A percentile compares a stretch with the other conserved stretches of the same genome.
Conservation (phyloP, 768 basidiomycete genomes). For the Tricholoma saponaceum region DNA sequence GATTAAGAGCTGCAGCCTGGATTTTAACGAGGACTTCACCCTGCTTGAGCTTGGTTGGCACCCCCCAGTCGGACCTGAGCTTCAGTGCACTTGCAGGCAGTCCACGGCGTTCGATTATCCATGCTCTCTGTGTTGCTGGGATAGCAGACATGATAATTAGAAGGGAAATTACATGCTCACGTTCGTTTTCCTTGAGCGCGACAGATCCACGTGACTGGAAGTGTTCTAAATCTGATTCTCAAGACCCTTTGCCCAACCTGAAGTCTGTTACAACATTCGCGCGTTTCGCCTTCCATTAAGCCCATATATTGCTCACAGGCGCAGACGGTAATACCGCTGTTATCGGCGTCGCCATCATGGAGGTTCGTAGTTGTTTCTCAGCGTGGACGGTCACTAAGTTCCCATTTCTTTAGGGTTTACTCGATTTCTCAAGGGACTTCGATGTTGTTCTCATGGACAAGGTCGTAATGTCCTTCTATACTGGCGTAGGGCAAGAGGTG, state of each 20-base stretch:
- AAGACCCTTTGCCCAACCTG: slow-evolving; percentile 43
- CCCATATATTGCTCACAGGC: slow-evolving; percentile 4
- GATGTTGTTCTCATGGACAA: slow-evolving; percentile 5
- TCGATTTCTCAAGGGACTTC: slow-evolving; percentile 43
- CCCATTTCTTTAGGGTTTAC: slow-evolving; percentile 56
- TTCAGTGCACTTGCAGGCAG: slow-evolving; percentile 27
- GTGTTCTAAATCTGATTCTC: slow-evolving; percentile 13
- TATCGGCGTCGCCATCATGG: slow-evolving; percentile 36
- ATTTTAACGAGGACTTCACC: slow-evolving; percentile 33
- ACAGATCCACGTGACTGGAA: slow-evolving; percentile 23
- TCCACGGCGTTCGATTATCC: slow-evolving; percentile 32
- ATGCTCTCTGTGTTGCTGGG: slow-evolving; percentile 34
- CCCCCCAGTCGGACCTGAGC: slow-evolving; percentile 32
- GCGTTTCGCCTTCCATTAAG: slow-evolving; percentile 7
- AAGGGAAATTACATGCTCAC: not conserved
- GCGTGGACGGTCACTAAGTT: slow-evolving; percentile 17
- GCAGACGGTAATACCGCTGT: slow-evolving; percentile 6
- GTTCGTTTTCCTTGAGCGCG: not conserved
- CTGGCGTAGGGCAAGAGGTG: slow-evolving; percentile 68
- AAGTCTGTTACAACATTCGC: slow-evolving; percentile 14
- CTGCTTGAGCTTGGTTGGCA: slow-evolving; percentile 27
- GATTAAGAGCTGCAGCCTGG: slow-evolving; percentile 58
- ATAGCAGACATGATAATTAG: slow-evolving; percentile 5
- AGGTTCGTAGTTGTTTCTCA: slow-evolving; percentile 31
- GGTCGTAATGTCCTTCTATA: slow-evolving; percentile 4